Conservation (phyloP, 352 stramenopile species). For the Phytophthora aleatoria region DNA sequence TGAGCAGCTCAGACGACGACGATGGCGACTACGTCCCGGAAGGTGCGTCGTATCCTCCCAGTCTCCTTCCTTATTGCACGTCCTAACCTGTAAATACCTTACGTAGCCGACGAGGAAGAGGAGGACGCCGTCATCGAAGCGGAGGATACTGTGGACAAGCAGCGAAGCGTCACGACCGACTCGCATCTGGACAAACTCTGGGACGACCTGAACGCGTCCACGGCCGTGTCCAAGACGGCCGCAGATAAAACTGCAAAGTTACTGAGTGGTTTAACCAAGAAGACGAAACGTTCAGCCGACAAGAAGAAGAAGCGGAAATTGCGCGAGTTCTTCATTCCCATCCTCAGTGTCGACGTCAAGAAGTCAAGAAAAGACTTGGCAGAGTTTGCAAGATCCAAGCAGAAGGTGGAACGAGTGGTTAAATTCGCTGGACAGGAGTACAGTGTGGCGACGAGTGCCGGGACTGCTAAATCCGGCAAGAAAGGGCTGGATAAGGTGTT, state of each 20-base stretch:
- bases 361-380: slow-evolving; percentile 54
- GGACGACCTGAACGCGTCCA: slow-evolving; percentile 68
- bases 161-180: slow-evolving; percentile 34
- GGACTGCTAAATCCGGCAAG: not conserved
- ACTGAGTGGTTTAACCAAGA: slow-evolving; percentile 51
- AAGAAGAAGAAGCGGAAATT: slow-evolving; percentile 68
- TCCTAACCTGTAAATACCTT: not conserved
- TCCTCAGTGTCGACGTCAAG: slow-evolving; percentile 74
- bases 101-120: slow-evolving; percentile 19
- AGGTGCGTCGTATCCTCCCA: slow-evolving; percentile 28
- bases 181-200: slow-evolving; percentile 56
- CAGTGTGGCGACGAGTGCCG: slow-evolving; percentile 34
- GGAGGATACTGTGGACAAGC: not conserved
- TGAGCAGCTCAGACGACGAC: slow-evolving; percentile 66
- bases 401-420: slow-evolving; percentile 64
- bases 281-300: slow-evolving; percentile 38
- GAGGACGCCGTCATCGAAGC: not conserved
- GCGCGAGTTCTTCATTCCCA: slow-evolving; percentile 68
- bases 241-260: slow-evolving; percentile 60
- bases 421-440: slow-evolving; percentile 90
- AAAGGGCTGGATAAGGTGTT: slow-evolving; percentile 87
- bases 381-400: slow-evolving; percentile 19
- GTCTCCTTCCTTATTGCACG: not conserved
- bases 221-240: slow-evolving; percentile 55
- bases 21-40: slow-evolving; percentile 77